These are phyloP conservation scores for Ogataea philodendri DNA, from an alignment of 805 yeast genomes.

Conservation along the genomic window DNA sequence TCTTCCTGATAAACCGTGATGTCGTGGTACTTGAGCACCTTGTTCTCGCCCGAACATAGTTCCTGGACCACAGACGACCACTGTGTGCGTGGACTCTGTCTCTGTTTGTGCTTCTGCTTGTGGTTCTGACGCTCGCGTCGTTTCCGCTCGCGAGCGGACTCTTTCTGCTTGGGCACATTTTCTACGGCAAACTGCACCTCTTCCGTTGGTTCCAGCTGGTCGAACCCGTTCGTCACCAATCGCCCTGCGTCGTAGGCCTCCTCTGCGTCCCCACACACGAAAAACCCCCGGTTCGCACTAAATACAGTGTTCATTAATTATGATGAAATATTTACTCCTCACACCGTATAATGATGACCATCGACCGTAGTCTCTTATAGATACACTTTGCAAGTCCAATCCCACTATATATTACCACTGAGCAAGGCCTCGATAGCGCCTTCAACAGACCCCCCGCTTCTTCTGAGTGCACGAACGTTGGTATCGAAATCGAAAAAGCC, in stretches of 20 bases:
- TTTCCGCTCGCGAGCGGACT: slow-evolving; percentile 17
- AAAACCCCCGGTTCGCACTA: slow-evolving; percentile 26
- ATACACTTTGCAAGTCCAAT: background rate
- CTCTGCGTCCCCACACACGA: slow-evolving; percentile 15
- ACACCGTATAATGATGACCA: too few species aligned
- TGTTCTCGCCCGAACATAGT: slow-evolving; percentile 20
- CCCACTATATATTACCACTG: slow-evolving; percentile 48
- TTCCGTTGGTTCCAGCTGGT: slow-evolving; percentile 38
- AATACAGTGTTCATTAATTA: slow-evolving; percentile 18
- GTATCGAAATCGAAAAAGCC: slow-evolving; percentile 90
- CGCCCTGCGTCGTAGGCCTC: slow-evolving; percentile 11
- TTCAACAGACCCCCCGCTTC: slow-evolving; percentile 96
- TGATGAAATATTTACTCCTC: slow-evolving; percentile 3
- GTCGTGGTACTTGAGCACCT: slow-evolving; percentile 51
- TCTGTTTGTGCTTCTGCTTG: slow-evolving; percentile 8
- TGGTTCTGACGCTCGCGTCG: slow-evolving; percentile 13
- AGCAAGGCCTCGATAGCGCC: slow-evolving; percentile 90
- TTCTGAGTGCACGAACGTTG: slow-evolving; percentile 86
- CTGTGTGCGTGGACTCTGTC: slow-evolving; percentile 1
- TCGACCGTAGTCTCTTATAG: too few species aligned
- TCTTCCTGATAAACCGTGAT: slow-evolving; percentile 60
- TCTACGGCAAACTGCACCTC: slow-evolving; percentile 8
- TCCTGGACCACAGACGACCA: slow-evolving; percentile 6
- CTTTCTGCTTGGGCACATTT: slow-evolving; percentile 8
- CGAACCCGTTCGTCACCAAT: slow-evolving; percentile 42